Conservation (phyloP, 371 early-diverging fungal genomes). For the Apophysomyces variabilis region DNA sequence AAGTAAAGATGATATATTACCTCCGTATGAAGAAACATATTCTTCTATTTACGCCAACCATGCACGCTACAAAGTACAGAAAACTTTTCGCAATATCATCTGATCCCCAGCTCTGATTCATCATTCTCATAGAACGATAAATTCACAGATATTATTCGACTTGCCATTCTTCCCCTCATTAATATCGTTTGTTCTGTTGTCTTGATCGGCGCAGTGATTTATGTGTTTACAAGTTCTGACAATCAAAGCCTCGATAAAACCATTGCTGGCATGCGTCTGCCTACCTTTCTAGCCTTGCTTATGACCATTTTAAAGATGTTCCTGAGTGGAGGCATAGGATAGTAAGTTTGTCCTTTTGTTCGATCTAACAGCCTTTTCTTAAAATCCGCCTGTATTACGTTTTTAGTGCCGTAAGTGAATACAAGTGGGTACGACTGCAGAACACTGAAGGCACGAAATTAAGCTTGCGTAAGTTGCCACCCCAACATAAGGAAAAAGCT, state of each 20-base stretch:
- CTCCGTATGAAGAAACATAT: slow-evolving; percentile 3
- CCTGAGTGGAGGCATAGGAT: neutral
- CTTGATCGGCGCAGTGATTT: slow-evolving; percentile 17
- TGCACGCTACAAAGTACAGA: neutral
- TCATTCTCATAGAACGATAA: neutral
- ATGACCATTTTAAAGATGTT: neutral
- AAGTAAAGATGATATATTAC: slow-evolving; percentile 3
- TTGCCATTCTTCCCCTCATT: slow-evolving; percentile 15
- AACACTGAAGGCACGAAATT: slow-evolving; percentile 15
- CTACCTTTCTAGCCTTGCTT: neutral
- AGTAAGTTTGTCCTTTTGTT: neutral
- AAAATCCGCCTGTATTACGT: neutral
- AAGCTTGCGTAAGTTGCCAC: slow-evolving; percentile 5
- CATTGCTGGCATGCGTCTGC: neutral
- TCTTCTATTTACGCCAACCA: neutral
- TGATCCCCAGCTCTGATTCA: neutral
- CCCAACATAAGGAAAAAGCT: neutral
- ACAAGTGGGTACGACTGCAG: slow-evolving; percentile 25
- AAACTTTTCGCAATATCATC: neutral
- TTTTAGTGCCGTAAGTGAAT: slow-evolving; percentile 24
- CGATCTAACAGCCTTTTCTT: neutral
- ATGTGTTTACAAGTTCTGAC: slow-evolving; percentile 12
- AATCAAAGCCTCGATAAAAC: neutral
- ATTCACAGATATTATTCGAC: neutral
- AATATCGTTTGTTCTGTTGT: slow-evolving; percentile 14